A percentile compares a stretch with the other conserved stretches of the same genome.
Evolutionary conservation across 805 yeast genomes (phyloP).

Genomic region (Candida cerambycidarum): DNA sequence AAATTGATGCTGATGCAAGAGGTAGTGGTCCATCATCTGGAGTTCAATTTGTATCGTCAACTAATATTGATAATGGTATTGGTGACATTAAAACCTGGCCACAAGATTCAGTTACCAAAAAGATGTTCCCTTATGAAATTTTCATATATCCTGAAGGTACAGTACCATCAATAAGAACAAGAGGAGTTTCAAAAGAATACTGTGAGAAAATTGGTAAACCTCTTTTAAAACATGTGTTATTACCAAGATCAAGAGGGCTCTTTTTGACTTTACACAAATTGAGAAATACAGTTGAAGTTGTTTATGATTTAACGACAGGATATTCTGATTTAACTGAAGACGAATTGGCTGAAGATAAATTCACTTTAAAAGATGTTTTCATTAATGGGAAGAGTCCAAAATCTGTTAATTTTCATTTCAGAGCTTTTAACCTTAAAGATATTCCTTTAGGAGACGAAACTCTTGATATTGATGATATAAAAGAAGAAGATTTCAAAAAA

Average conservation of each 20-base stretch:
- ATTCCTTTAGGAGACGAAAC: slow-evolving; percentile 56
- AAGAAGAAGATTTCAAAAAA: slow-evolving; percentile 38
- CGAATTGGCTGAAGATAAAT: slow-evolving; percentile 77
- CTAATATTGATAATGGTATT: slow-evolving; percentile 17
- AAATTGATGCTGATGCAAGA: slow-evolving; percentile 60
- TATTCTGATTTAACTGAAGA: slow-evolving; percentile 66
- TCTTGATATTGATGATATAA: slow-evolving; percentile 42
- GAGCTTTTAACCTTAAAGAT: slow-evolving; percentile 54
- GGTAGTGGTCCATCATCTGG: slow-evolving; percentile 56
- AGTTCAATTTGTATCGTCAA: slow-evolving; percentile 29
- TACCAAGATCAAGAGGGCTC: slow-evolving; percentile 86
- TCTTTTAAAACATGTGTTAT: slow-evolving; percentile 59
- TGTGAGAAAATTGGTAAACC: slow-evolving; percentile 52
- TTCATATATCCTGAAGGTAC: slow-evolving; percentile 95
- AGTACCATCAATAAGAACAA: slow-evolving; percentile 68
- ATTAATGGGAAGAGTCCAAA: slow-evolving; percentile 72
- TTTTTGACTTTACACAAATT: slow-evolving; percentile 62
- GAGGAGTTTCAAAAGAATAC: slow-evolving; percentile 54
- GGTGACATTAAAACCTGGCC: slow-evolving; percentile 31
- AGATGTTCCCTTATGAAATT: slow-evolving; percentile 54
- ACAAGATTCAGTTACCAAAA: slow-evolving; percentile 20
- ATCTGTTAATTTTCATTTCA: slow-evolving; percentile 61
- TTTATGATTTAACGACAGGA: slow-evolving; percentile 83
- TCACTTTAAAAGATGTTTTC: slow-evolving; percentile 62
- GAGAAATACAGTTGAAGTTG: slow-evolving; percentile 48